phyloP scores from a whole-genome alignment of 2,329 filamentous ascomycete species.

The Chrysoporthe puriensis region DNA sequence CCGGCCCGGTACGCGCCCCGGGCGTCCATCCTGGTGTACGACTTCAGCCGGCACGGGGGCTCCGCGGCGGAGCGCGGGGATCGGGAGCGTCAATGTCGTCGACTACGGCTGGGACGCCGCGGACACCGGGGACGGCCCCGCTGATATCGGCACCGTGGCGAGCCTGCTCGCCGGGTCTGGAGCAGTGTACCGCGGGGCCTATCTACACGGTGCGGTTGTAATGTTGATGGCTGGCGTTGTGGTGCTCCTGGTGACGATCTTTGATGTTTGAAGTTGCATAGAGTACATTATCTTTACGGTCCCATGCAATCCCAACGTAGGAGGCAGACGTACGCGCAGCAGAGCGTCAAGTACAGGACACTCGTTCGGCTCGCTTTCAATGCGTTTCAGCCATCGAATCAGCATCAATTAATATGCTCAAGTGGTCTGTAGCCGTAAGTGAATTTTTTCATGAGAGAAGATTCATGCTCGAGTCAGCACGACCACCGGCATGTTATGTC shows the following conservation, averaged over 20 bases:
- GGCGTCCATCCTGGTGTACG: slow-evolving; percentile 12
- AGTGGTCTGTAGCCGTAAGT: too few relatives aligned
- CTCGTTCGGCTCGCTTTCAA: too few relatives aligned
- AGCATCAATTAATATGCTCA: too few relatives aligned
- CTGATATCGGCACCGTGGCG: background rate
- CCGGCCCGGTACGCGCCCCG: slow-evolving; percentile 13
- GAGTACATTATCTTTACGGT: too few relatives aligned
- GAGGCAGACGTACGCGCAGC: too few relatives aligned
- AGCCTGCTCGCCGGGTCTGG: background rate
- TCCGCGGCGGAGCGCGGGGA: background rate
- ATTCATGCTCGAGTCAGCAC: too few relatives aligned
- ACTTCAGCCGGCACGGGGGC: background rate
- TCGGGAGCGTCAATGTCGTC: slow-evolving; percentile 7
- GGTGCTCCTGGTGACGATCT: background rate
- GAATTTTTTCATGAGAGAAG: too few relatives aligned
- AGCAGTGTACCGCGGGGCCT: background rate
- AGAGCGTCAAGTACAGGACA: too few relatives aligned
- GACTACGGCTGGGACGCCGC: slow-evolving; percentile 3
- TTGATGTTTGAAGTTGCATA: background rate
- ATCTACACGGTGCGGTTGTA: too few relatives aligned
- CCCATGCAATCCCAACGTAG: too few relatives aligned
- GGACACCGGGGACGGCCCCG: background rate
- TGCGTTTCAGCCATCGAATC: too few relatives aligned
- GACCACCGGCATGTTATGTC: too few relatives aligned
- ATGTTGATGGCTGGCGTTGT: background rate